Evolutionary conservation across 257 asterid genomes (phyloP).

Genomic region (Paraleonurus japonicus): DNA sequence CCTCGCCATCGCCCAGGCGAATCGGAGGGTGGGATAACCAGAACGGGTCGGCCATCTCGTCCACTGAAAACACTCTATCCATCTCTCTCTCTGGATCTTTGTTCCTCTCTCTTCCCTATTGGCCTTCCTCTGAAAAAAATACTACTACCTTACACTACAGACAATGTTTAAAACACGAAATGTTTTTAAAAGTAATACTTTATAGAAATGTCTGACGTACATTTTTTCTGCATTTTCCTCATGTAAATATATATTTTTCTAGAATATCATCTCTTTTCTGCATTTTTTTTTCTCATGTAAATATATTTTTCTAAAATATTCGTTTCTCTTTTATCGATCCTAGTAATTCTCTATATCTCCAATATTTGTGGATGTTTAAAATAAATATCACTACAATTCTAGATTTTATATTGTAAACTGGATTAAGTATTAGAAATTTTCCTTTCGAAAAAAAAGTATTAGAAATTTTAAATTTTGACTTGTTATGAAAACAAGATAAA

Average conservation of each 20-base stretch:
- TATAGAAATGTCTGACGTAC: background rate
- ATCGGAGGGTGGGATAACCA: constrained; percentile 58
- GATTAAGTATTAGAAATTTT: too few relatives aligned
- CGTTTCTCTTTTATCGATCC: background rate
- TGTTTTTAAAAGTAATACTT: too few relatives aligned
- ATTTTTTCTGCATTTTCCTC: background rate
- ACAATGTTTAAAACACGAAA: background rate
- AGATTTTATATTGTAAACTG: too few relatives aligned
- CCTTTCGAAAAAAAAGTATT: too few relatives aligned
- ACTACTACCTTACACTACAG: background rate
- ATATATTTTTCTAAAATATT: background rate
- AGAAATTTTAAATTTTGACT: background rate
- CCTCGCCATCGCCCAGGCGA: constrained; percentile 28
- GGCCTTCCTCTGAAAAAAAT: background rate
- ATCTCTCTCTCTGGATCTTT: constrained; percentile 30
- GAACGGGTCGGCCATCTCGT: constrained; percentile 61
- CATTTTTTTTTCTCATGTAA: background rate
- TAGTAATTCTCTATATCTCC: background rate
- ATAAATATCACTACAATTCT: too few relatives aligned
- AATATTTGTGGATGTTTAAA: background rate
- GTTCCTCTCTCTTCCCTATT: background rate
- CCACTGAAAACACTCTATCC: constrained; percentile 81
- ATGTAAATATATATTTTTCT: background rate
- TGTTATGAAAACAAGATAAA: background rate
- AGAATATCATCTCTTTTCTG: background rate